These are phyloP conservation scores for Cyclanthera cordifolia DNA, from an alignment of 306 rosid genomes.

Conservation along the genomic window DNA sequence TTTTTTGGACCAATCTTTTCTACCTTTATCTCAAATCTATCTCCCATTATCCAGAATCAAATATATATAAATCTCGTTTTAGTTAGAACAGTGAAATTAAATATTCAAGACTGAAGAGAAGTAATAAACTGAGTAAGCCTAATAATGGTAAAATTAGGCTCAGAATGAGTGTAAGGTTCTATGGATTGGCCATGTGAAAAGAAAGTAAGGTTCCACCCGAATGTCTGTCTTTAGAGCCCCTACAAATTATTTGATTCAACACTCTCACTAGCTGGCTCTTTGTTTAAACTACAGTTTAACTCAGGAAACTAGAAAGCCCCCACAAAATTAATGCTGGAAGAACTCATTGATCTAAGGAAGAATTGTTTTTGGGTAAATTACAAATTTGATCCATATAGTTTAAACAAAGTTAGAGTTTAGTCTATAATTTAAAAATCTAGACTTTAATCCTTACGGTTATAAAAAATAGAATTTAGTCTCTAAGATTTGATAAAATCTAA, in stretches of 20 bases:
- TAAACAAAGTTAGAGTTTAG: too few species aligned
- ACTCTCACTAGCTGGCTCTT: neutral
- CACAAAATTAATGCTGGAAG: constrained; percentile 19
- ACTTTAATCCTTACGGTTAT: too few species aligned
- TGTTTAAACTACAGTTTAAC: neutral
- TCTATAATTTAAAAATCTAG: too few species aligned
- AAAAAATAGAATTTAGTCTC: too few species aligned
- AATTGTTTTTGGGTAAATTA: too few species aligned
- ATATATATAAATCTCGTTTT: neutral
- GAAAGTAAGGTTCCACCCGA: constrained; percentile 4
- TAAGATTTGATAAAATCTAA: too few species aligned
- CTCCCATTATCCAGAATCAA: neutral
- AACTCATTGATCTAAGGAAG: constrained; percentile 1
- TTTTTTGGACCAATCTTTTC: constrained; percentile 5
- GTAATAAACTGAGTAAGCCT: neutral
- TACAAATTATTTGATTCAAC: constrained; percentile 11
- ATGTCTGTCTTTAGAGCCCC: constrained; percentile 3
- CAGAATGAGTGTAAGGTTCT: neutral
- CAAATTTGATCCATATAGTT: too few species aligned
- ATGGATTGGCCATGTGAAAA: constrained; percentile 5
- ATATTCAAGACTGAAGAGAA: neutral
- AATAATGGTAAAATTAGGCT: neutral
- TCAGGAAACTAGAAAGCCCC: neutral
- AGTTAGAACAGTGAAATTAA: neutral
- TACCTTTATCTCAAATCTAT: neutral